Conservation (phyloP, 306 rosid genomes). For the Prosopis cineraria region DNA sequence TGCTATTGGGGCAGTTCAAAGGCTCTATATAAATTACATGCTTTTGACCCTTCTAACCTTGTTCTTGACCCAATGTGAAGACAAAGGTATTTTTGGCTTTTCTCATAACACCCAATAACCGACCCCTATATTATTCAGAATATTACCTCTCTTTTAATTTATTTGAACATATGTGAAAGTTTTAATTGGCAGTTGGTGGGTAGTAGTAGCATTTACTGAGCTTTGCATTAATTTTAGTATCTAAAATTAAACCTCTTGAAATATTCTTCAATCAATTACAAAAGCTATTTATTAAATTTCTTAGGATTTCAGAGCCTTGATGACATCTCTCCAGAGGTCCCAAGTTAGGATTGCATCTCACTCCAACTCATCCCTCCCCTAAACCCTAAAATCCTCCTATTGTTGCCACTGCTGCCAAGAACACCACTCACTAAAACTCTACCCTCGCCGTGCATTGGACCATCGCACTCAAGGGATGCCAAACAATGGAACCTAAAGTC, state of each 20-base stretch:
- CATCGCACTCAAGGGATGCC: neutral
- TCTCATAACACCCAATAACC: neutral
- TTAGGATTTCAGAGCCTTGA: neutral
- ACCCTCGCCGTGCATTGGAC: neutral
- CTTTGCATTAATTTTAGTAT: neutral
- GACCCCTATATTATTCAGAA: neutral
- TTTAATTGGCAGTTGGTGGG: neutral
- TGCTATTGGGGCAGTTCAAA: neutral
- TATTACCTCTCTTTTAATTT: neutral
- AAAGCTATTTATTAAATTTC: neutral
- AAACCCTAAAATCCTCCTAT: neutral
- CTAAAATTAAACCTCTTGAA: neutral
- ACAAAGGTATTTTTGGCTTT: neutral
- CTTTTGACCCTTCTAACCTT: neutral
- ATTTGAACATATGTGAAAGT: no score
- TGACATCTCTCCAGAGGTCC: neutral
- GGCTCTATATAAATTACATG: neutral
- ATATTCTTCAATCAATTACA: neutral
- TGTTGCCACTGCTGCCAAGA: neutral
- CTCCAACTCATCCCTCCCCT: neutral
- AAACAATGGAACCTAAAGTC: neutral
- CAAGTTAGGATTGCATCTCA: neutral
- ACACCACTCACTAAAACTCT: neutral
- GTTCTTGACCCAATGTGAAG: neutral
- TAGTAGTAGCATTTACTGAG: neutral